Conservation (phyloP, 768 basidiomycete genomes). For the Gymnopilus junonius region DNA sequence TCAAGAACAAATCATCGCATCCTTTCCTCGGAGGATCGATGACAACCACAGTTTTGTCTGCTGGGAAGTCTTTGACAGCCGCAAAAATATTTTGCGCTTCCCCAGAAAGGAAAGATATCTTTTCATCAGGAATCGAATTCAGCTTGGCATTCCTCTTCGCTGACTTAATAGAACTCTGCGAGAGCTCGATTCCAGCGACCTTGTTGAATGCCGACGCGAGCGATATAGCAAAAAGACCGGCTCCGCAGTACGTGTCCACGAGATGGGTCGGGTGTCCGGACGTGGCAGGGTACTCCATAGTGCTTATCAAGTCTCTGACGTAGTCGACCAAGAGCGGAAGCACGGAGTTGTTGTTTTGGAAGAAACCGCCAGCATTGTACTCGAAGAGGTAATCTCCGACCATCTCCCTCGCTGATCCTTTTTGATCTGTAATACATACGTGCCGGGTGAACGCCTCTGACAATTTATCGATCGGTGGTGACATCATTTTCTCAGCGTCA, state of each 20-base stretch:
- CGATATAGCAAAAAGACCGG: slow-evolving; percentile 85
- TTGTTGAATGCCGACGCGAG: slow-evolving; percentile 74
- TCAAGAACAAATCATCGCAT: slow-evolving; percentile 79
- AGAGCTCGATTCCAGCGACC: slow-evolving; percentile 91
- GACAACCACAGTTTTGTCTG: slow-evolving; percentile 66
- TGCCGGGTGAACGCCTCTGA: slow-evolving; percentile 55
- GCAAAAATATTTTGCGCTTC: slow-evolving; percentile 89
- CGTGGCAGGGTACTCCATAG: slow-evolving; percentile 17
- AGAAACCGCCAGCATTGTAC: slow-evolving; percentile 88
- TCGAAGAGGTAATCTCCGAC: slow-evolving; percentile 85
- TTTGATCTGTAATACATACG: slow-evolving; percentile 84
- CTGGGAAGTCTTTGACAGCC: slow-evolving; percentile 66
- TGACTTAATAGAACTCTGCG: slow-evolving; percentile 67
- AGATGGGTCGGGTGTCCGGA: slow-evolving; percentile 70
- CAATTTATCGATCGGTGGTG: slow-evolving; percentile 36
- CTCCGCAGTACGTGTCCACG: slow-evolving; percentile 94
- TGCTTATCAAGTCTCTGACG: slow-evolving; percentile 76
- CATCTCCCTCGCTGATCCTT: slow-evolving; percentile 78
- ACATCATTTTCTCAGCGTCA: slow-evolving; percentile 25
- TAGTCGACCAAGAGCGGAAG: slow-evolving; percentile 84
- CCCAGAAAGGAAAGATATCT: slow-evolving; percentile 75
- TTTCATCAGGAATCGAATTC: slow-evolving; percentile 58
- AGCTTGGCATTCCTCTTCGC: slow-evolving; percentile 70
- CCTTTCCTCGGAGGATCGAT: slow-evolving; percentile 97
- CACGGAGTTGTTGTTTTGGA: slow-evolving; percentile 98